These are phyloP conservation scores for Exophiala mesophila DNA, from an alignment of 2,329 filamentous ascomycete genomes.

Conservation along the genomic window DNA sequence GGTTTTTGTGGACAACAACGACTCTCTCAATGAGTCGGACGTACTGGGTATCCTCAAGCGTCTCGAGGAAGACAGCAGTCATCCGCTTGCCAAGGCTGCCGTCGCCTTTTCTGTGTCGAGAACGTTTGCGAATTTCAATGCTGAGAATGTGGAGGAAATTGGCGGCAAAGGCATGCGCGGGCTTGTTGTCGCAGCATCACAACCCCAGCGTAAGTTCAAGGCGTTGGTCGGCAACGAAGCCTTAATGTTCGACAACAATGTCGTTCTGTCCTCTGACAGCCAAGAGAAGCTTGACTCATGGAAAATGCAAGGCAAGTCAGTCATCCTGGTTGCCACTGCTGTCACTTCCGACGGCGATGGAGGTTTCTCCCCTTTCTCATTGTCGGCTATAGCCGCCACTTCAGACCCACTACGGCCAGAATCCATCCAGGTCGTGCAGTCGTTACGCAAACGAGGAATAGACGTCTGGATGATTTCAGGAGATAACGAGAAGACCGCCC, in stretches of 20 bases:
- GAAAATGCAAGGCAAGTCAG: constrained; percentile 5
- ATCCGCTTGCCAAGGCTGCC: constrained; percentile 55
- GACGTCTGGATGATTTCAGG: constrained; percentile 90
- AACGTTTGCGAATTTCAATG: constrained; percentile 26
- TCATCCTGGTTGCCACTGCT: constrained; percentile 2
- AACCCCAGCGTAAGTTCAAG: not conserved
- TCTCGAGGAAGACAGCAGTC: constrained; percentile 55
- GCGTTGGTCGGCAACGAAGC: constrained; percentile 44
- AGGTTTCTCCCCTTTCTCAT: constrained; percentile 56
- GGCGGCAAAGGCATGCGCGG: constrained; percentile 56
- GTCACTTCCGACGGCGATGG: constrained; percentile 38
- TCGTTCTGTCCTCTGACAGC: not conserved
- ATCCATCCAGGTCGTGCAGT: constrained; percentile 58
- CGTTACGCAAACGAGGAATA: constrained; percentile 57
- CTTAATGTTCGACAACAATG: not conserved
- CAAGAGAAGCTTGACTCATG: constrained; percentile 2
- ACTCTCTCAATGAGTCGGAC: constrained; percentile 28
- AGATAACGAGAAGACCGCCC: constrained; percentile 80
- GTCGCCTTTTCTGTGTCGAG: constrained; percentile 43
- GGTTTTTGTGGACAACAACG: constrained; percentile 29
- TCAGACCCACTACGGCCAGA: constrained; percentile 68
- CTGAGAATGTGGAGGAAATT: constrained; percentile 47
- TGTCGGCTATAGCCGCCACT: constrained; percentile 65
- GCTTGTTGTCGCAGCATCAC: not conserved
- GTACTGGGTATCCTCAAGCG: constrained; percentile 45